Percentiles rank a stretch among this genome's conserved stretches.
phyloP scores from a whole-genome alignment of 1,284 basidiomycete genomes.

The Tilletia setariae region DNA sequence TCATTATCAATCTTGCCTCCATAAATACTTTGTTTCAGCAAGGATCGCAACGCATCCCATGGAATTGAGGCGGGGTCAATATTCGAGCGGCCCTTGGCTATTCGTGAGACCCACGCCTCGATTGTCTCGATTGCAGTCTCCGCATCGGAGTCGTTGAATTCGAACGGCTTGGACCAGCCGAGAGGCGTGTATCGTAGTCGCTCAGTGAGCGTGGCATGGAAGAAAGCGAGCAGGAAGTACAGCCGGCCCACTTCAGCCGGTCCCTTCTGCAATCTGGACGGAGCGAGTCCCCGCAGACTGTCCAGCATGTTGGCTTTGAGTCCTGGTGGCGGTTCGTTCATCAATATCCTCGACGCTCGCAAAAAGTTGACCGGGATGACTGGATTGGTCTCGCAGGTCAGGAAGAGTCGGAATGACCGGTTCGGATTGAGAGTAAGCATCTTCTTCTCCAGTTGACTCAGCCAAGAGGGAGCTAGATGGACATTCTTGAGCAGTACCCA shows the following conservation, averaged over 20 bases:
- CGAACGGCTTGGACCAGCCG: conserved; percentile 50
- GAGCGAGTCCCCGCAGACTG: conserved; percentile 37
- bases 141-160: conserved; percentile 53
- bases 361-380: conserved; percentile 50
- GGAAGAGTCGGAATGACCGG: conserved; percentile 47
- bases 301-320: conserved; percentile 51
- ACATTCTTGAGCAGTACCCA: conserved; percentile 54
- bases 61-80: conserved; percentile 48
- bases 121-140: conserved; percentile 48
- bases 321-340: conserved; percentile 53
- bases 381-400: conserved; percentile 51
- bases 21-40: conserved; percentile 50
- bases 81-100: conserved; percentile 42
- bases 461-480: conserved; percentile 49
- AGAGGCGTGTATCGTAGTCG: conserved; percentile 49
- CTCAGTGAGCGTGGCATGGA: conserved; percentile 51
- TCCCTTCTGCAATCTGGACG: conserved; percentile 36
- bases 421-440: conserved; percentile 44
- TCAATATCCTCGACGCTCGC: conserved; percentile 46
- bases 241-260: conserved; percentile 46
- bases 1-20: conserved; percentile 51
- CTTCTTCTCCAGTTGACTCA: conserved; percentile 51
- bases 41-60: conserved; percentile 47
- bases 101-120: conserved; percentile 44
- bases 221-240: conserved; percentile 49